Percentiles rank a stretch among this genome's conserved stretches.
Conservation (phyloP, 139 green algal genomes). For the Gonium pectorale region DNA sequence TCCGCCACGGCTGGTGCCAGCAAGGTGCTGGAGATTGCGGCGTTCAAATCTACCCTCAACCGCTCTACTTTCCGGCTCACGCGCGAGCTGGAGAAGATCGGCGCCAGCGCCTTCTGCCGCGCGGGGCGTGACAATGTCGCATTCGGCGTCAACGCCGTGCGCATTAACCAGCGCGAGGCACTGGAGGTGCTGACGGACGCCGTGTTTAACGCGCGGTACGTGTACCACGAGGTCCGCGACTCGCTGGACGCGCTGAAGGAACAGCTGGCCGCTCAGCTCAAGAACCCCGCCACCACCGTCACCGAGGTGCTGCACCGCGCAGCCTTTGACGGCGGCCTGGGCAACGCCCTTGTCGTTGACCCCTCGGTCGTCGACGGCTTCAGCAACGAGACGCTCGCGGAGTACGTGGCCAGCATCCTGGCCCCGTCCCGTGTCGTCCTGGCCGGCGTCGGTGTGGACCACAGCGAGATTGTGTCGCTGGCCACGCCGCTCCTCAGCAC, state of each 20-base stretch:
- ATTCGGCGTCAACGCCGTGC: constrained; percentile 51
- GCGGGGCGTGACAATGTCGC: constrained; percentile 61
- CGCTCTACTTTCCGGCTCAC: constrained; percentile 67
- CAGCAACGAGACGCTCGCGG: constrained; percentile 48
- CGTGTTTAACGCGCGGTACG: constrained; percentile 65
- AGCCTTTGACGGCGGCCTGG: constrained; percentile 55
- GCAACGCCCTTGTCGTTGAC: constrained; percentile 37
- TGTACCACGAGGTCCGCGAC: constrained; percentile 67
- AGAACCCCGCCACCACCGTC: constrained; percentile 41
- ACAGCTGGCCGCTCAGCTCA: constrained; percentile 43
- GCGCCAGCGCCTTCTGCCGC: constrained; percentile 45
- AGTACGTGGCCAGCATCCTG: constrained; percentile 51
- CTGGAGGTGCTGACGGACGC: constrained; percentile 67
- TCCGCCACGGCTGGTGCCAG: constrained; percentile 51
- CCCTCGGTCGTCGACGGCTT: constrained; percentile 32
- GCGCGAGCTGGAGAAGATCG: constrained; percentile 77
- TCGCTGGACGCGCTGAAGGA: constrained; percentile 48
- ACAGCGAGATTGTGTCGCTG: constrained; percentile 48
- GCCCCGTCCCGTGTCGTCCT: constrained; percentile 50
- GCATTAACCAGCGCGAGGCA: constrained; percentile 62
- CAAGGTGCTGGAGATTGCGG: constrained; percentile 71
- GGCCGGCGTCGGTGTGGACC: constrained; percentile 52
- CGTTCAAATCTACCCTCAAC: constrained; percentile 68
- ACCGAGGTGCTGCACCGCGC: constrained; percentile 67
- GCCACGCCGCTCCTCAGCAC: constrained; percentile 39